Base-by-base conservation (phyloP, 2,329 filamentous ascomycete species). In the Talaromyces rugulosus region DNA sequence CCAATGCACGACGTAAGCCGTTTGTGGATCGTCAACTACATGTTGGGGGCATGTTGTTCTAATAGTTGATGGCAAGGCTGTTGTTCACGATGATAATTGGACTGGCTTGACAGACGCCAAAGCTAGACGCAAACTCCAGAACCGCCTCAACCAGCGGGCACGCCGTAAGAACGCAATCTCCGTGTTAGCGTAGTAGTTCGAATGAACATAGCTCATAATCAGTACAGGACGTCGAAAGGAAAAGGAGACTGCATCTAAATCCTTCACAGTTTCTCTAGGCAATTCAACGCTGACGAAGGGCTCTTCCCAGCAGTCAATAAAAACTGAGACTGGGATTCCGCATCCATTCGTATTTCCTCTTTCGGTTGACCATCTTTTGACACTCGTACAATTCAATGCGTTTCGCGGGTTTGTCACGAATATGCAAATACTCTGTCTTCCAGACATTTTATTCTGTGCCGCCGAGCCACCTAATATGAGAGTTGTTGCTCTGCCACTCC, bases 111-210 rank as follows among this genome's bases (percentile, higher is more conserved):
- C 63, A 33, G 67, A 69, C 51, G 61, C 66, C 27, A 56, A 56
- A 53, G 50, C 59, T 9, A 42, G 67, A 31, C 63, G 66, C 44
- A 64, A 55, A 56, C 27, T 66, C 8, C 67, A 69, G 59, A 69
- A 68, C 27, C 60, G 67, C 33, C 51, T 69, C 8, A 65, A 67
- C 23, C 67, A 69, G 53, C 59, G 67, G 30, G 67, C 67, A 23
- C 56, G 60, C 31, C 54, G 67, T 69, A 63, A 61, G 66, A 44
- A 51, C 27, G 8, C 36, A 56, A 18, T 28, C 33, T n/a, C 12
- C 14, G 9, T 34, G 2, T 14, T 34, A 2, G 18, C 34, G 34
- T 58, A 14, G 44, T 50, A 27, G 18, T 50, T 23, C 27, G 6
- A 16, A 27, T n/a, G 12, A 5, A 8, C 28, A 44, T 12, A 50